Percentiles rank a stretch among this genome's conserved stretches.
Conservation (phyloP, 2,329 filamentous ascomycete genomes). For the Sarocladium strictum region DNA sequence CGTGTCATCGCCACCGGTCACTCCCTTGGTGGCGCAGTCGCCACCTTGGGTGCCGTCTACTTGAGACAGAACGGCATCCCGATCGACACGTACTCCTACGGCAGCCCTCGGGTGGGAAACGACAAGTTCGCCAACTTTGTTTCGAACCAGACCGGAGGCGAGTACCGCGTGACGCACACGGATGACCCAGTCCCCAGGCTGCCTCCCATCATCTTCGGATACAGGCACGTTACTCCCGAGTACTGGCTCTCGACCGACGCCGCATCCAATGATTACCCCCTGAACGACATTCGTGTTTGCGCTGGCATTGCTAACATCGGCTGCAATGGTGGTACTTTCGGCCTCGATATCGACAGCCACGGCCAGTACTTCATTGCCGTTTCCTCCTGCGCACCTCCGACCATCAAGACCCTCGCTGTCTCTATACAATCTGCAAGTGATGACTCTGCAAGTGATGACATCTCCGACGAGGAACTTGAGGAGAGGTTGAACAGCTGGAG, state of each 20-base stretch:
- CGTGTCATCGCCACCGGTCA: conserved; percentile 57
- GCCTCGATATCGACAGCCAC: conserved; percentile 41
- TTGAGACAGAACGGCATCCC: conserved; percentile 42
- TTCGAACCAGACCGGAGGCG: conserved; percentile 41
- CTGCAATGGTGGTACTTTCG: conserved; percentile 46
- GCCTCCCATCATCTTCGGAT: conserved; percentile 55
- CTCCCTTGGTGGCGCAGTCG: conserved; percentile 62
- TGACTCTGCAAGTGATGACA: conserved; percentile 12
- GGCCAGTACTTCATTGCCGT: conserved; percentile 41
- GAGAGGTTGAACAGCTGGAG: conserved; percentile 29
- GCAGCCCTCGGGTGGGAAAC: conserved; percentile 61
- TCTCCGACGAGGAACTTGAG: conserved; percentile 31
- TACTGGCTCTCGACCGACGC: conserved; percentile 50
- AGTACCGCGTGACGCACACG: conserved; percentile 61
- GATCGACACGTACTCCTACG: conserved; percentile 58
- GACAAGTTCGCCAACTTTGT: conserved; percentile 47
- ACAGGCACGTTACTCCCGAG: conserved; percentile 63
- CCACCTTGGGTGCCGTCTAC: conserved; percentile 51
- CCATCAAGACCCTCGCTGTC: conserved; percentile 17
- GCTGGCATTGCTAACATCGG: conserved; percentile 37
- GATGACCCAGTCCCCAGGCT: conserved; percentile 64
- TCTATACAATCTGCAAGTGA: not conserved
- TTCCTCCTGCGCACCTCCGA: conserved; percentile 29
- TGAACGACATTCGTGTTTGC: conserved; percentile 40
- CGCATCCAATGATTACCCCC: conserved; percentile 28